Evolutionary conservation across 805 yeast species (phyloP).

Genomic region (Torulaspora delbrueckii): DNA sequence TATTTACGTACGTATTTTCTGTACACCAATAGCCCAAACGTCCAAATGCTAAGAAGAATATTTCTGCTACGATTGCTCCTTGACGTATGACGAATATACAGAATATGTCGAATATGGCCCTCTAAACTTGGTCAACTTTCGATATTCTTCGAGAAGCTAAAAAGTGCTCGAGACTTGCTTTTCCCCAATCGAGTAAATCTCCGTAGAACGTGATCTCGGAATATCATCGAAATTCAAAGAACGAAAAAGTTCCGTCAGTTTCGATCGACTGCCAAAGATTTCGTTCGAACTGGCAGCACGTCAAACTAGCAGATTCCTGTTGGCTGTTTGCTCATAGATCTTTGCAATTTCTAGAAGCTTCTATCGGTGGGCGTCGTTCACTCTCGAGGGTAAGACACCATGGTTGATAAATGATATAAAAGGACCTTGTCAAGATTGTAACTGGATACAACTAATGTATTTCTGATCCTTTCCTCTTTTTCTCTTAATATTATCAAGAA

Average conservation of each 20-base stretch:
- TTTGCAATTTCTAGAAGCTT: constrained; percentile 10
- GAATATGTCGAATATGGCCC: too few relatives aligned
- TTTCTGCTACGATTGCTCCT: too few relatives aligned
- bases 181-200: too few relatives aligned
- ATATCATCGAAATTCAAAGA: too few relatives aligned
- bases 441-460: not conserved
- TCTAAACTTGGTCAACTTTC: too few relatives aligned
- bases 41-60: not conserved
- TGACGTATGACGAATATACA: too few relatives aligned
- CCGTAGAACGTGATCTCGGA: too few relatives aligned
- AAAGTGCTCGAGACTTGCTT: too few relatives aligned
- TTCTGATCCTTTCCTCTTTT: not conserved
- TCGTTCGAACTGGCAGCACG: not conserved
- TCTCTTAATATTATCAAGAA: not conserved
- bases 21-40: not conserved
- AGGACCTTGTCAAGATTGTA: not conserved
- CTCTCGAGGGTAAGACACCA: constrained; percentile 1
- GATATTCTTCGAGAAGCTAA: too few relatives aligned
- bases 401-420: constrained; percentile 8
- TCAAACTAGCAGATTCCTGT: not conserved
- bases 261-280: too few relatives aligned
- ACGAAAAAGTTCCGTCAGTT: too few relatives aligned
- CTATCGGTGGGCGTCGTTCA: constrained; percentile 9
- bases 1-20: not conserved
- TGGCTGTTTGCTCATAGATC: not conserved